Conservation (phyloP, 208 protist genomes). For the Crithidia thermophila region DNA sequence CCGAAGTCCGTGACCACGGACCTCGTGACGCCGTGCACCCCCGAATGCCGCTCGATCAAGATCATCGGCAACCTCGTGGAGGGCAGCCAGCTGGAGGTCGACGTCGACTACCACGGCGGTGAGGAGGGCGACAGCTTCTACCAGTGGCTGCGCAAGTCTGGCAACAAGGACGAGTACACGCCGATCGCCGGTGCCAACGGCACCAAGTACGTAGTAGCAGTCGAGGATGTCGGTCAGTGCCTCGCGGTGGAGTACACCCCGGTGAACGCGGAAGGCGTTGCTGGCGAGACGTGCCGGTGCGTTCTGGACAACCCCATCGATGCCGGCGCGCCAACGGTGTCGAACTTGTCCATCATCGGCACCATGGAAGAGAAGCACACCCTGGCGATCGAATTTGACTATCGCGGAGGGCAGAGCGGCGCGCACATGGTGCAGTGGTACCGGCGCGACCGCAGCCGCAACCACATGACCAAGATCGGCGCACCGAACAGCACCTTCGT, state of each 20-base stretch:
- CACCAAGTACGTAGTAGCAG: conserved; percentile 75
- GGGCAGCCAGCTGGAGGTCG: conserved; percentile 80
- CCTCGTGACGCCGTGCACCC: conserved; percentile 62
- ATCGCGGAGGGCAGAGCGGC: conserved; percentile 83
- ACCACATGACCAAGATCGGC: conserved; percentile 61
- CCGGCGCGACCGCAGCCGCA: conserved; percentile 58
- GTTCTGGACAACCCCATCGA: conserved; percentile 90
- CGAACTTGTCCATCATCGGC: conserved; percentile 71
- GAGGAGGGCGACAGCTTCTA: conserved; percentile 88
- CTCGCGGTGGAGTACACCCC: conserved; percentile 93
- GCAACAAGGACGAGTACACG: conserved; percentile 65
- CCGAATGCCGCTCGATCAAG: conserved; percentile 90
- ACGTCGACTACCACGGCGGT: conserved; percentile 87
- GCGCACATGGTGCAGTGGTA: conserved; percentile 91
- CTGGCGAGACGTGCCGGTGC: conserved; percentile 90
- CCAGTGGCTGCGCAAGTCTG: conserved; percentile 89
- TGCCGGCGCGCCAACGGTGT: conserved; percentile 56
- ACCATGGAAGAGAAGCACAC: conserved; percentile 70
- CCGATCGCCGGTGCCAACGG: conserved; percentile 81
- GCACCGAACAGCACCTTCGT: conserved; percentile 69
- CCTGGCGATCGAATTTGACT: conserved; percentile 81
- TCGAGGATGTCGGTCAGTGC: conserved; percentile 88
- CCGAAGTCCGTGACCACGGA: conserved; percentile 70
- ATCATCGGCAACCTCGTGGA: conserved; percentile 89
- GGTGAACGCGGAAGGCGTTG: conserved; percentile 78